Evolutionary conservation across 2,329 filamentous ascomycete species (phyloP), one percentile per base, ranked within the genome.

Genomic region (Epichloe sp.): DNA sequence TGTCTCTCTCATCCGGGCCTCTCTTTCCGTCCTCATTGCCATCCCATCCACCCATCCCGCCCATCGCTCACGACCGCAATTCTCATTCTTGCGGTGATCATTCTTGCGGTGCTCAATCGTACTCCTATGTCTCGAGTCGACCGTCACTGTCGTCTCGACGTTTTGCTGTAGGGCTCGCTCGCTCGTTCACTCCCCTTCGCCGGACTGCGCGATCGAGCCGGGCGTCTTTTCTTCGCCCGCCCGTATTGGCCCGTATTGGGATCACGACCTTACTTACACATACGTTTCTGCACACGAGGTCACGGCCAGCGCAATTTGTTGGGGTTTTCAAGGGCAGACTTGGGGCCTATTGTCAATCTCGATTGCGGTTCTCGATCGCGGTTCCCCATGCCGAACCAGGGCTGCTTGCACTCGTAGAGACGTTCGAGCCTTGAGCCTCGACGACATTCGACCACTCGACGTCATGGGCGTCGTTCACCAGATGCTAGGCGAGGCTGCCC

Each of bases 401-500:
- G 14, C 15, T 21, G 7, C 15, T 38, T 11, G n/a, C n/a, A 48
- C 31, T 14, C 10, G 37, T 46, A 7, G 34, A 12, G 26, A 43
- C 37, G 15, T 42, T 43, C 38, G 47, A 42, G 43, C 35, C 21
- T 40, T 11, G 41, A 26, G 17, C 41, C 8, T 49, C 35, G 15
- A n/a, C 21, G 17, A 44, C 50, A 34, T 17, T 41, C 42, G 40
- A 38, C 12, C 31, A 2, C 26, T 37, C 34, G 23, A 44, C 55
- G 58, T 52, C 49, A 72, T 72, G 69, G 62, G 63, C 41, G 59
- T 63, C 53, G 48, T 71, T 51, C 60, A 71, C 48, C 61, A 68
- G 50, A 60, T 65, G 44, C 53, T 71, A 50, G 62, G 63, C 54
- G 63, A 67, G 50, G 66, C 65, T 50, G 65, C 62, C 40, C 57